phyloP scores from a whole-genome alignment of 2,329 filamentous ascomycete species.

The Penicillium verrucosum region DNA sequence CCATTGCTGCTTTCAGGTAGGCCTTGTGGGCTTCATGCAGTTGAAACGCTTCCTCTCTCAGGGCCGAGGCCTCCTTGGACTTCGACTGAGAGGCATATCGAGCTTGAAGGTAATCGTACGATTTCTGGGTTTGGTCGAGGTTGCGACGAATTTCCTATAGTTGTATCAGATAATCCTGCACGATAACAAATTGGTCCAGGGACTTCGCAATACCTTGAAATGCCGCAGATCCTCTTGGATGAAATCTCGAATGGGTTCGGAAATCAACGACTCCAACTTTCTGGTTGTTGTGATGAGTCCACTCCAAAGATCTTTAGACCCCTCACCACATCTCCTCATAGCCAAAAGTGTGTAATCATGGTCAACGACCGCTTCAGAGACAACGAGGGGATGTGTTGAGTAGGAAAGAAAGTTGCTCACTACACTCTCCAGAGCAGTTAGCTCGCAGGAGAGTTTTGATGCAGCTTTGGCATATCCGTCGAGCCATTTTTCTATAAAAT shows the following conservation, averaged over 20 bases:
- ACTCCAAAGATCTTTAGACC: conserved; percentile 82
- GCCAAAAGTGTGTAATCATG: conserved; percentile 92
- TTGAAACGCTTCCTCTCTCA: conserved; percentile 93
- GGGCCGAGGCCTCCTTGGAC: conserved; percentile 84
- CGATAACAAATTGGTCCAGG: conserved; percentile 1
- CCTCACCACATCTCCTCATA: conserved; percentile 79
- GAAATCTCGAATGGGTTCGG: conserved; percentile 79
- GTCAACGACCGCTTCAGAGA: conserved; percentile 83
- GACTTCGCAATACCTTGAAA: conserved; percentile 62
- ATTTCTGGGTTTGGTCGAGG: conserved; percentile 76
- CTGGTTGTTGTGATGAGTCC: conserved; percentile 70
- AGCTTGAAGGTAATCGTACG: conserved; percentile 75
- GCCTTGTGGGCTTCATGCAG: conserved; percentile 87
- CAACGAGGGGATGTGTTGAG: conserved; percentile 67
- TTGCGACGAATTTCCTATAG: conserved; percentile 64
- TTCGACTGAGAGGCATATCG: conserved; percentile 84
- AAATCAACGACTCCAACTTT: conserved; percentile 70
- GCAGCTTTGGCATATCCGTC: conserved; percentile 65
- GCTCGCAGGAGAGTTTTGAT: conserved; percentile 60
- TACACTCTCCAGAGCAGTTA: conserved; percentile 72
- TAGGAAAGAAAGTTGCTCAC: conserved; percentile 74
- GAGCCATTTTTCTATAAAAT: conserved; percentile 89
- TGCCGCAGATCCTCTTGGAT: conserved; percentile 72
- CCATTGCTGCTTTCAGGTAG: conserved; percentile 88
- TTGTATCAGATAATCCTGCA: conserved; percentile 2